A percentile compares a stretch with the other conserved stretches of the same genome.
phyloP scores from a whole-genome alignment of 805 yeast species.

The Barnettozyma populi region DNA sequence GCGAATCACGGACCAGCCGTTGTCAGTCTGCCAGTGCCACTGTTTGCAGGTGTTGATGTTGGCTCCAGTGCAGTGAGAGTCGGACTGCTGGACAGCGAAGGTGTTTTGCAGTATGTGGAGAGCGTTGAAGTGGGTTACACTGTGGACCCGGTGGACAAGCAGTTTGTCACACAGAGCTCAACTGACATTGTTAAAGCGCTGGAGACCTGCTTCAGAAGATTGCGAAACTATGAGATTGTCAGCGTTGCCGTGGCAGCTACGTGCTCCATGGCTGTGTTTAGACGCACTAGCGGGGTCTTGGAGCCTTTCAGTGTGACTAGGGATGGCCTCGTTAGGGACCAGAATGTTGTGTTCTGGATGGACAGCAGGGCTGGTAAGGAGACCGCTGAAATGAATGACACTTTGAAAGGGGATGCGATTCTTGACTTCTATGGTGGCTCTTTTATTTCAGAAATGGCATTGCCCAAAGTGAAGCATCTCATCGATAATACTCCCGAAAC shows the following conservation, averaged over 20 bases:
- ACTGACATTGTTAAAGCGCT: conserved; percentile 33
- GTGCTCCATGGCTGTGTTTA: conserved; percentile 50
- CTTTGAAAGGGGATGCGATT: conserved; percentile 13
- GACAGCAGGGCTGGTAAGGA: conserved; percentile 40
- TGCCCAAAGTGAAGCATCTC: conserved; percentile 44
- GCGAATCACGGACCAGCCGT: background rate
- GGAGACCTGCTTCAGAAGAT: conserved; percentile 19
- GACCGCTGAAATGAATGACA: conserved; percentile 22
- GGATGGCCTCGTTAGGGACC: conserved; percentile 18
- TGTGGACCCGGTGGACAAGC: conserved; percentile 15
- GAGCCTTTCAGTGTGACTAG: conserved; percentile 32
- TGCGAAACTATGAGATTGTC: conserved; percentile 14
- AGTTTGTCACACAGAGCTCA: conserved; percentile 36
- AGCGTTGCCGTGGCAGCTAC: conserved; percentile 48
- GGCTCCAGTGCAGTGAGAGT: conserved; percentile 48
- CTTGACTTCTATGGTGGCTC: conserved; percentile 35
- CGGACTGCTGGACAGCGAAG: conserved; percentile 24
- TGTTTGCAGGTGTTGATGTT: conserved; percentile 39
- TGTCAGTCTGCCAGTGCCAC: background rate
- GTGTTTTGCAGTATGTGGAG: conserved; percentile 12
- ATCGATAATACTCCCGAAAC: conserved; percentile 22
- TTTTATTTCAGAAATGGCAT: conserved; percentile 52
- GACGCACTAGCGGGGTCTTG: conserved; percentile 14
- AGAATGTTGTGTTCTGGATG: conserved; percentile 57
- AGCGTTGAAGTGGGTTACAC: conserved; percentile 23